phyloP scores from a whole-genome alignment of 805 yeast species.

The Metschnikowia picachoensis region DNA sequence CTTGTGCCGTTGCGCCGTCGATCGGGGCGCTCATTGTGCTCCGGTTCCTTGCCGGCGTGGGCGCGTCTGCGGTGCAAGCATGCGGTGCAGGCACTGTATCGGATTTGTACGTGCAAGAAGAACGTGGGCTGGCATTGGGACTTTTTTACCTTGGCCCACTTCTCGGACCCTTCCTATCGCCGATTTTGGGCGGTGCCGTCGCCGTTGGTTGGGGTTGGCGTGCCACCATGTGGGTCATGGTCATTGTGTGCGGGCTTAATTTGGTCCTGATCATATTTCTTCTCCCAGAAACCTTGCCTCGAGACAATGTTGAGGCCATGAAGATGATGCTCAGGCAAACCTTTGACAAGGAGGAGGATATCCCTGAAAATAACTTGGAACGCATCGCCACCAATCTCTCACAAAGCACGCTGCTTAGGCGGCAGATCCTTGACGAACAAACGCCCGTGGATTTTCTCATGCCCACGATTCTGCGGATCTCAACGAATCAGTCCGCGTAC shows the following conservation, averaged over 20 bases:
- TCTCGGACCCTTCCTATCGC: slow-evolving; percentile 75
- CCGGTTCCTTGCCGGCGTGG: slow-evolving; percentile 73
- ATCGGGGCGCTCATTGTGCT: slow-evolving; percentile 63
- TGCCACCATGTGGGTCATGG: slow-evolving; percentile 83
- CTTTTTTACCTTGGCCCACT: slow-evolving; percentile 76
- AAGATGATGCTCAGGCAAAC: slow-evolving; percentile 7
- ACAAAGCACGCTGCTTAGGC: slow-evolving; percentile 13
- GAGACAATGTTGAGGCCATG: slow-evolving; percentile 51
- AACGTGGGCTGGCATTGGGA: slow-evolving; percentile 79
- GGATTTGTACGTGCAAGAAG: slow-evolving; percentile 62
- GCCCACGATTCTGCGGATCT: slow-evolving; percentile 37
- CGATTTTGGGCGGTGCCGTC: slow-evolving; percentile 74
- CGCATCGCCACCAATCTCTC: slow-evolving; percentile 34
- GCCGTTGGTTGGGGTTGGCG: slow-evolving; percentile 78
- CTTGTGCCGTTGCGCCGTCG: slow-evolving; percentile 61
- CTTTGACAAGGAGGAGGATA: slow-evolving; percentile 2
- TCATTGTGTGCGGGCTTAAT: slow-evolving; percentile 57
- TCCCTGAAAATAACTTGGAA: slow-evolving; percentile 23
- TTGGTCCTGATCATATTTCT: slow-evolving; percentile 47
- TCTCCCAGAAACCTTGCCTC: slow-evolving; percentile 78
- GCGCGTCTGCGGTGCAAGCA: slow-evolving; percentile 75
- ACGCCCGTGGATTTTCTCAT: slow-evolving; percentile 37
- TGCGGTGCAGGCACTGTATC: slow-evolving; percentile 88
- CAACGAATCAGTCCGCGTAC: slow-evolving; percentile 31
- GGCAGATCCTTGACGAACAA: slow-evolving; percentile 20